Base-by-base conservation (phyloP, 257 asterid species). In the Paraleonurus japonicus region DNA sequence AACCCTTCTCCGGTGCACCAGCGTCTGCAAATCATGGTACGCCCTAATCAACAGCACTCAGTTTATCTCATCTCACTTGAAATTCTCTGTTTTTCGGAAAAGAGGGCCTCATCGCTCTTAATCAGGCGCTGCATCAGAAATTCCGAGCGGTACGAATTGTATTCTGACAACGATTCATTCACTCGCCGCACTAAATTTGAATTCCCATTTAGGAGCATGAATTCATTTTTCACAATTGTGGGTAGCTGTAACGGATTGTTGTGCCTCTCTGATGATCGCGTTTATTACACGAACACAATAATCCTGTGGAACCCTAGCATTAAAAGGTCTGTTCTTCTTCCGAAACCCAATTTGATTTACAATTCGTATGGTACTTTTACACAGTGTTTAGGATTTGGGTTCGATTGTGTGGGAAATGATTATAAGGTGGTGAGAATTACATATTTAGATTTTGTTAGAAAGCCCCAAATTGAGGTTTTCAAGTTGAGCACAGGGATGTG, bases 11-110 rank as follows among this genome's bases (percentile, higher is more conserved):
- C 82, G 85, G 12, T 85, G 81, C 84, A 78, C 81, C 73, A 32
- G 67, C 78, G 87, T 85, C 65, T 83, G 71, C 79, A 83, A 75
- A 76, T 78, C 85, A 72, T 85, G 90, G 90, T 58, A 79, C 68
- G 43, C 73, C 43, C 76, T 83, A 7, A 83, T 85, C 79, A 81
- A 73, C 50, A 69, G 63, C 57, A 65, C 84, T 12, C 57, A 48
- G 15, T 85, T 85, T 59, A 76, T 80, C 70, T 69, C 81, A 48
- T 71, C 84, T 50, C 90, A 85, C 74, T 60, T 76, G 16, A 63
- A 74, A 20, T 79, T 72, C 20, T 3, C 78, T 47, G 57, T 27
- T 15, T 41, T 28, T 5, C 7, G 62, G 23, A 20, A 19, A 61
- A 41, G 5, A 22, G 6, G 1, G 1, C 51, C 0, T 80, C 81